phyloP scores from a whole-genome alignment of 108 stramenopile species.

The Cyclotella sp. region DNA sequence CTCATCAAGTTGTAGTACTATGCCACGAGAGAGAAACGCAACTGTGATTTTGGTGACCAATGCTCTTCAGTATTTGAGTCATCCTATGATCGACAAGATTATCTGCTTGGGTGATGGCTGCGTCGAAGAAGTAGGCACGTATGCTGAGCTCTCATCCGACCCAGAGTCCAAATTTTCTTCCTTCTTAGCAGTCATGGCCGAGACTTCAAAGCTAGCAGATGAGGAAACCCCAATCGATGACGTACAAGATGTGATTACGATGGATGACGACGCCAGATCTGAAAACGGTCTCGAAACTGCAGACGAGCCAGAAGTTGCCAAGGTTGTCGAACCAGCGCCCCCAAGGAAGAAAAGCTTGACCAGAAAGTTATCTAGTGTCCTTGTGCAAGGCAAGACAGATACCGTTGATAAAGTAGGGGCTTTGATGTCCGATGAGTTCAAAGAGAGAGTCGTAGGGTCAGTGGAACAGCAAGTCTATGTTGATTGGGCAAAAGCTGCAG shows the following conservation, averaged over 20 bases:
- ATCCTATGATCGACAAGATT: constrained; percentile 73
- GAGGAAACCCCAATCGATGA: background rate
- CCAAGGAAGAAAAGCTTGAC: constrained; percentile 7
- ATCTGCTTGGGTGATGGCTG: constrained; percentile 80
- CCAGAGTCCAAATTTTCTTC: constrained; percentile 60
- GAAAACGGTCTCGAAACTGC: constrained; percentile 25
- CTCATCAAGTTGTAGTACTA: background rate
- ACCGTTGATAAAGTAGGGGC: constrained; percentile 19
- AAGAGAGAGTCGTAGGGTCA: constrained; percentile 57
- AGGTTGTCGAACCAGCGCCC: constrained; percentile 16
- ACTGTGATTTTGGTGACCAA: constrained; percentile 93
- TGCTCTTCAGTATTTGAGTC: constrained; percentile 86
- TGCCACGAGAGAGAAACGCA: constrained; percentile 38
- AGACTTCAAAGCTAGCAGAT: constrained; percentile 43
- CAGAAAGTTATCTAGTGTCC: background rate
- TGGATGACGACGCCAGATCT: constrained; percentile 21
- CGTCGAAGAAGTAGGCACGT: constrained; percentile 86
- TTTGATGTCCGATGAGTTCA: constrained; percentile 54
- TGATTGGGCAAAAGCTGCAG: constrained; percentile 81
- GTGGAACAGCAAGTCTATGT: constrained; percentile 73
- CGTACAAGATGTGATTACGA: background rate
- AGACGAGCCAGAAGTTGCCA: constrained; percentile 44
- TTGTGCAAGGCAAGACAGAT: constrained; percentile 1
- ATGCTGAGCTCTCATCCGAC: constrained; percentile 60
- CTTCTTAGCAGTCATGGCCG: constrained; percentile 65